Percentiles rank a stretch among this genome's conserved stretches.
These are phyloP conservation scores for Entomortierella parvispora DNA, from an alignment of 192 early-diverging fungal genomes.

Conservation along the genomic window DNA sequence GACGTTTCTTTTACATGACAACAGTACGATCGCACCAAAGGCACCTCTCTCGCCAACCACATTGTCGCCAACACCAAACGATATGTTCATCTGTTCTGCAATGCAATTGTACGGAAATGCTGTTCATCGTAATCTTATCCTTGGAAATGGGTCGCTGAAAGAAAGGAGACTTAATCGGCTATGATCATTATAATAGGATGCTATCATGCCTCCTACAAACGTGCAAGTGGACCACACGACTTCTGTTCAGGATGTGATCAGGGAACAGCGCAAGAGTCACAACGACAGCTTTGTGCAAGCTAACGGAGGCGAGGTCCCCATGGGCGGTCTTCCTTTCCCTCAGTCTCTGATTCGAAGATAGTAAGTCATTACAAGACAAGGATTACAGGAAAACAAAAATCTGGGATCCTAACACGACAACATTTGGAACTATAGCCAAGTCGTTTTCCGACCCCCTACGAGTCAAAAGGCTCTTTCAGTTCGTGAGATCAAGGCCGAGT, in stretches of 20 bases:
- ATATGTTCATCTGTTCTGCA: slow-evolving; percentile 83
- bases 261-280: slow-evolving; percentile 83
- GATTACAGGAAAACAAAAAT: background rate
- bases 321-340: slow-evolving; percentile 70
- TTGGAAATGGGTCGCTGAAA: background rate
- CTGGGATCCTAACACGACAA: background rate
- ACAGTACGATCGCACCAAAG: slow-evolving; percentile 41
- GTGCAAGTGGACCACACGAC: slow-evolving; percentile 70
- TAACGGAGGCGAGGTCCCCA: slow-evolving; percentile 36
- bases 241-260: slow-evolving; percentile 90
- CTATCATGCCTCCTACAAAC: slow-evolving; percentile 61
- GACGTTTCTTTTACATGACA: too few species aligned
- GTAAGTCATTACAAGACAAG: slow-evolving; percentile 57
- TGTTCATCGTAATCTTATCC: background rate
- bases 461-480: slow-evolving; percentile 76
- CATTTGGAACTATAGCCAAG: slow-evolving; percentile 58
- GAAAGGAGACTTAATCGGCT: too few species aligned
- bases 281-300: slow-evolving; percentile 57
- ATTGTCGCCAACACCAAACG: slow-evolving; percentile 89
- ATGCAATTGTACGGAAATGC: slow-evolving; percentile 67
- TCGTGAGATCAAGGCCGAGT: slow-evolving; percentile 83
- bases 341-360: slow-evolving; percentile 87
- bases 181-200: slow-evolving; percentile 27
- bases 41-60: slow-evolving; percentile 62
- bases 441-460: slow-evolving; percentile 84